Conservation (phyloP, 371 early-diverging fungal species). For the Chytridium lagenaria region DNA sequence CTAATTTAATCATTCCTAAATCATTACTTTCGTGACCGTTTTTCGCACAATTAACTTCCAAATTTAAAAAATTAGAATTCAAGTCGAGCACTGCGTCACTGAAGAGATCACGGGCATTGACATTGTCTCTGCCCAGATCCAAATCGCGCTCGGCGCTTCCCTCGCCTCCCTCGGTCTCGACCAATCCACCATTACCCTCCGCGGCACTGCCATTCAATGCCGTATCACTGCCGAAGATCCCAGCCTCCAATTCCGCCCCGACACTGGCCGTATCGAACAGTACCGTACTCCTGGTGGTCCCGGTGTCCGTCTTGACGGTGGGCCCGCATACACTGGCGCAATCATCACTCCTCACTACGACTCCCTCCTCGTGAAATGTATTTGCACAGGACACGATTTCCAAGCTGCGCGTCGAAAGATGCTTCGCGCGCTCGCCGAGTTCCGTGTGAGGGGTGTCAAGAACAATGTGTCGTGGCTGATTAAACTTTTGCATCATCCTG, state of each 20-base stretch:
- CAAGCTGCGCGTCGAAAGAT: slow-evolving; percentile 88
- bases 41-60: slow-evolving; percentile 28
- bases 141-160: slow-evolving; percentile 87
- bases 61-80: slow-evolving; percentile 13
- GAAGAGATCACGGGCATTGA: slow-evolving; percentile 96
- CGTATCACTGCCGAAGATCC: slow-evolving; percentile 91
- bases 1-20: too few species aligned
- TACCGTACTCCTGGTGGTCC: slow-evolving; percentile 87
- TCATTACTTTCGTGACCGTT: too few species aligned
- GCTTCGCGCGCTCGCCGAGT: slow-evolving; percentile 85
- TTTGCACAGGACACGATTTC: slow-evolving; percentile 84
- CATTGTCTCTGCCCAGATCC: slow-evolving; percentile 89
- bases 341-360: slow-evolving; percentile 95
- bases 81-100: slow-evolving; percentile 56
- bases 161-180: slow-evolving; percentile 79
- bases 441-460: slow-evolving; percentile 95
- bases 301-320: slow-evolving; percentile 93
- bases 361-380: slow-evolving; percentile 91
- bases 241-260: slow-evolving; percentile 83
- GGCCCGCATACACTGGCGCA: slow-evolving; percentile 75
- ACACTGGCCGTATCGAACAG: slow-evolving; percentile 90
- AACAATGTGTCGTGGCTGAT: slow-evolving; percentile 95
- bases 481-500: slow-evolving; percentile 77
- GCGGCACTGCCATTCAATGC: slow-evolving; percentile 91
- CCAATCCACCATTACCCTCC: slow-evolving; percentile 80